These are phyloP conservation scores for Annona cherimola DNA, from an alignment of 164 flowering plant genomes.

Conservation along the genomic window DNA sequence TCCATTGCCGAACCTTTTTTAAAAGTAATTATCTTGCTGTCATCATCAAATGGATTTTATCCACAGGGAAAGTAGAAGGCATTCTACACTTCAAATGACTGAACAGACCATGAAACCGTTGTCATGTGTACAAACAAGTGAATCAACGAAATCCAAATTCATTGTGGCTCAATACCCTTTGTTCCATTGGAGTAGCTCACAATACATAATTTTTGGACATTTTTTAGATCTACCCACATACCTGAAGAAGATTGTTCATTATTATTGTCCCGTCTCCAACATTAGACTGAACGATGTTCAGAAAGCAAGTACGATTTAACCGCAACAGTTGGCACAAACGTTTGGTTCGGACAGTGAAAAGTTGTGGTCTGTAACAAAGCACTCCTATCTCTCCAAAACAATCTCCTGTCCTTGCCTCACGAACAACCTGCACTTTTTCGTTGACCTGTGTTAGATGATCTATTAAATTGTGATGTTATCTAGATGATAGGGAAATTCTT, in stretches of 20 bases:
- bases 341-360: conserved; percentile 83
- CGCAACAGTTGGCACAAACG: conserved; percentile 77
- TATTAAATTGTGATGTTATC: neutral
- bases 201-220: neutral
- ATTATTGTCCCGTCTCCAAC: conserved; percentile 93
- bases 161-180: neutral
- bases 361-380: conserved; percentile 89
- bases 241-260: conserved; percentile 96
- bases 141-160: neutral
- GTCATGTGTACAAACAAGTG: too few species aligned
- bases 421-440: conserved; percentile 45
- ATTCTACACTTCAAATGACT: too few species aligned
- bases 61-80: too few species aligned
- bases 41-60: too few species aligned
- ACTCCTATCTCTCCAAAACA: conserved; percentile 94
- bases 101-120: too few species aligned
- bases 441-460: neutral
- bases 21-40: too few species aligned
- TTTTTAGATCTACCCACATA: conserved; percentile 10
- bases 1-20: too few species aligned
- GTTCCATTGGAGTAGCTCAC: neutral
- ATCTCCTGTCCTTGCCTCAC: conserved; percentile 68
- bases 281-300: conserved; percentile 84
- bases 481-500: conserved; percentile 16
- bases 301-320: conserved; percentile 70